Evolutionary conservation across 805 yeast genomes (phyloP).

Genomic region (Candida nitratophila): DNA sequence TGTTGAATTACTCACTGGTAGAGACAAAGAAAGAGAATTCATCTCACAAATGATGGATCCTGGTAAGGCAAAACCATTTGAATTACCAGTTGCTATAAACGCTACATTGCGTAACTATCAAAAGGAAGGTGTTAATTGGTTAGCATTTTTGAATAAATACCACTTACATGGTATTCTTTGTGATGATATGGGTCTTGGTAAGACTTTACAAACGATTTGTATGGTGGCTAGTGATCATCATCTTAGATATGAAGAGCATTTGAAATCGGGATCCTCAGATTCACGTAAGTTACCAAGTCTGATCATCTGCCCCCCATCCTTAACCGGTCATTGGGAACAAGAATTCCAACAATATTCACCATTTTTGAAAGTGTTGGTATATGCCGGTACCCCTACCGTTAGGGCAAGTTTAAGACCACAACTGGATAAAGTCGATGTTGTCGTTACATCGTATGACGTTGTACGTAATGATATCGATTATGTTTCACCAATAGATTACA

Average conservation of each 20-base stretch:
- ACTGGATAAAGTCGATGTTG: slow-evolving; percentile 62
- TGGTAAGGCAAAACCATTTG: slow-evolving; percentile 78
- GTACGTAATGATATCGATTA: slow-evolving; percentile 82
- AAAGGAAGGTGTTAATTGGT: slow-evolving; percentile 98
- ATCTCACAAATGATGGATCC: slow-evolving; percentile 98
- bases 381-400: slow-evolving; percentile 86
- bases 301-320: slow-evolving; percentile 92
- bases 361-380: slow-evolving; percentile 70
- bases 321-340: slow-evolving; percentile 99
- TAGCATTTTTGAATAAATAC: slow-evolving; percentile 89
- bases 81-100: slow-evolving; percentile 82
- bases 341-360: slow-evolving; percentile 90
- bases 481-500: slow-evolving; percentile 58
- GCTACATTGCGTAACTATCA: slow-evolving; percentile 93
- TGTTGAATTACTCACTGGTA: slow-evolving; percentile 69
- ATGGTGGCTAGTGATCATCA: slow-evolving; percentile 95
- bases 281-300: slow-evolving; percentile 74
- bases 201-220: slow-evolving; percentile 94
- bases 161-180: slow-evolving; percentile 95
- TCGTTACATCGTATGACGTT: slow-evolving; percentile 94
- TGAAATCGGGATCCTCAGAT: slow-evolving; percentile 53
- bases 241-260: slow-evolving; percentile 65
- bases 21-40: slow-evolving; percentile 91
- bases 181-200: slow-evolving; percentile 99
- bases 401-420: slow-evolving; percentile 50